Conservation (phyloP, 192 early-diverging fungal species). For the Podila clonocystis region DNA sequence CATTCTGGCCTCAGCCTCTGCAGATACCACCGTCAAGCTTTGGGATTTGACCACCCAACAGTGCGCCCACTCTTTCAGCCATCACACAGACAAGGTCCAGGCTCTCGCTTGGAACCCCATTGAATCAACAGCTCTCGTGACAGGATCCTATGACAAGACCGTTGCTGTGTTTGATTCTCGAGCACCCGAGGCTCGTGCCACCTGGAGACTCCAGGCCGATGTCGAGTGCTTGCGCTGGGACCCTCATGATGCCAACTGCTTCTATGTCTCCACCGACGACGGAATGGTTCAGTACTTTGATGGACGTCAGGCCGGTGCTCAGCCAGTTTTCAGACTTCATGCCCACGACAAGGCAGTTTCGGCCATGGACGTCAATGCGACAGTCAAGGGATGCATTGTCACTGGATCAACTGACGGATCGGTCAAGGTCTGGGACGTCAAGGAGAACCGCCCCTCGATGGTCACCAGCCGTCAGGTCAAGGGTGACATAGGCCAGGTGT, state of each 20-base stretch:
- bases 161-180: conserved; percentile 93
- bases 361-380: conserved; percentile 85
- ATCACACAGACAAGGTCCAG: conserved; percentile 93
- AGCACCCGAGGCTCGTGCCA: conserved; percentile 74
- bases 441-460: conserved; percentile 79
- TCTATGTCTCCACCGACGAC: conserved; percentile 89
- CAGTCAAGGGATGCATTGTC: conserved; percentile 83
- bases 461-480: conserved; percentile 75
- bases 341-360: conserved; percentile 94
- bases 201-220: conserved; percentile 83
- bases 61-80: conserved; percentile 81
- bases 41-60: conserved; percentile 89
- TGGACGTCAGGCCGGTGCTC: conserved; percentile 57
- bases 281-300: conserved; percentile 94
- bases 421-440: conserved; percentile 95
- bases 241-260: conserved; percentile 80
- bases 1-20: conserved; percentile 90
- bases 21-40: conserved; percentile 96
- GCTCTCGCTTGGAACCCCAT: conserved; percentile 91
- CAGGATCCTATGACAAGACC: conserved; percentile 92
- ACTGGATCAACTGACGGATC: conserved; percentile 92
- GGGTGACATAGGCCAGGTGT: conserved; percentile 73
- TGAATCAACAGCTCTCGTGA: conserved; percentile 87
- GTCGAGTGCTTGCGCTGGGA: conserved; percentile 96
- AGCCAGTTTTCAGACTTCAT: conserved; percentile 87